These are phyloP conservation scores for Hymenoscyphus scutula DNA, from an alignment of 2,329 filamentous ascomycete genomes.

Conservation along the genomic window DNA sequence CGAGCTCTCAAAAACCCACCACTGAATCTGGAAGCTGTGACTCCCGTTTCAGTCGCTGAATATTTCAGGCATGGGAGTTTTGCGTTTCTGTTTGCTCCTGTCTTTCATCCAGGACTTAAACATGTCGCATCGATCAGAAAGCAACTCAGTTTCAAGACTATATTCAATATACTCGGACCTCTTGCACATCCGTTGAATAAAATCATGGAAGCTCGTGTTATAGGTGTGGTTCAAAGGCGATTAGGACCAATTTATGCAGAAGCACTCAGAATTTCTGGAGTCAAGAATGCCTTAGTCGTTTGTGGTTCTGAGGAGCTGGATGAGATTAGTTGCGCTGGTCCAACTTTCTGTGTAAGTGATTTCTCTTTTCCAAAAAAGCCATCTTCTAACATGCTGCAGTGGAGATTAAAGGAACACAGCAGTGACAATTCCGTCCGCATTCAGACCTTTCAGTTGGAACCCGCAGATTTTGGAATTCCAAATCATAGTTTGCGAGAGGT, in stretches of 20 bases:
- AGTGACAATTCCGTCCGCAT: constrained; percentile 49
- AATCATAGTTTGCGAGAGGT: constrained; percentile 73
- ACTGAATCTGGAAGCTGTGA: constrained; percentile 72
- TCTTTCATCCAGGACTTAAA: constrained; percentile 94
- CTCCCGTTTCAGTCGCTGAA: constrained; percentile 64
- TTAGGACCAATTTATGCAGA: constrained; percentile 88
- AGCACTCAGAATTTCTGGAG: constrained; percentile 74
- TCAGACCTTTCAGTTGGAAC: constrained; percentile 73
- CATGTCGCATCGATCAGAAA: constrained; percentile 82
- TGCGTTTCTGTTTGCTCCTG: constrained; percentile 90
- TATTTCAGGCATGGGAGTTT: constrained; percentile 85
- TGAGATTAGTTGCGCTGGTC: constrained; percentile 88
- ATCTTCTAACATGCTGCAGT: neutral
- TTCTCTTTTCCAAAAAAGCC: constrained; percentile 45
- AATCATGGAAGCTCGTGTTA: constrained; percentile 80
- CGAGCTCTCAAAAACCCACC: constrained; percentile 68
- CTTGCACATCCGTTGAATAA: constrained; percentile 90
- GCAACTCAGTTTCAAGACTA: constrained; percentile 89
- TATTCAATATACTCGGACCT: constrained; percentile 95
- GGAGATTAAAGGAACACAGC: neutral
- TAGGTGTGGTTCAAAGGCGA: constrained; percentile 90
- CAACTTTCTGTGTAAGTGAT: constrained; percentile 85
- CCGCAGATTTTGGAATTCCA: constrained; percentile 82
- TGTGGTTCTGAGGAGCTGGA: constrained; percentile 95
- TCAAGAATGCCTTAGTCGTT: constrained; percentile 81